phyloP scores from a whole-genome alignment of 2,329 filamentous ascomycete genomes.

The Fusarium sacchari region DNA sequence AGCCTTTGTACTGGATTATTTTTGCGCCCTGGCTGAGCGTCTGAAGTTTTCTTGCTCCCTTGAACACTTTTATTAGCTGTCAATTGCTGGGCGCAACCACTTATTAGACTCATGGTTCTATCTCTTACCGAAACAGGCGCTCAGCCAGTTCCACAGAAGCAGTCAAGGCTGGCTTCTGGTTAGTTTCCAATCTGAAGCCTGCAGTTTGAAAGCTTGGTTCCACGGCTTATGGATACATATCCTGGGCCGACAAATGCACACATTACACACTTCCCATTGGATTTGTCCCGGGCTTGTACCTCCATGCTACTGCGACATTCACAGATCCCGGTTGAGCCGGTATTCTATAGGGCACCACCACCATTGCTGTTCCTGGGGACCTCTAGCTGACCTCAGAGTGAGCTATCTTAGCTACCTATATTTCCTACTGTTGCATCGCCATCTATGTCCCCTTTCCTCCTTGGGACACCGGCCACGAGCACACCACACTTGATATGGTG shows the following conservation, averaged over 20 bases:
- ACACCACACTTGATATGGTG: conserved; percentile 14
- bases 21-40: background rate
- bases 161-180: conserved; percentile 10
- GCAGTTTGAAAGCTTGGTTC: conserved; percentile 7
- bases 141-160: conserved; percentile 14
- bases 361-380: conserved; percentile 25
- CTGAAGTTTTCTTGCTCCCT: background rate
- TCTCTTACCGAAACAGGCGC: background rate
- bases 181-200: conserved; percentile 2
- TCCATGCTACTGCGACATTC: conserved; percentile 2
- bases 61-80: background rate
- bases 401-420: conserved; percentile 7
- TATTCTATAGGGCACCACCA: conserved; percentile 14
- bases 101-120: background rate
- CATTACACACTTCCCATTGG: background rate
- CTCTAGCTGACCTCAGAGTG: conserved; percentile 5
- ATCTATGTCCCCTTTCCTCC: conserved; percentile 21
- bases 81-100: conserved; percentile 4
- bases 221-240: background rate
- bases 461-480: conserved; percentile 39
- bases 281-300: conserved; percentile 13
- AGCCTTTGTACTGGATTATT: background rate
- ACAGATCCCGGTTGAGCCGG: conserved; percentile 20
- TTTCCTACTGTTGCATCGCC: conserved; percentile 28
- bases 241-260: conserved; percentile 1